These are phyloP conservation scores for Neofusicoccum cordaticola DNA, from an alignment of 2,329 filamentous ascomycete genomes.

Conservation along the genomic window DNA sequence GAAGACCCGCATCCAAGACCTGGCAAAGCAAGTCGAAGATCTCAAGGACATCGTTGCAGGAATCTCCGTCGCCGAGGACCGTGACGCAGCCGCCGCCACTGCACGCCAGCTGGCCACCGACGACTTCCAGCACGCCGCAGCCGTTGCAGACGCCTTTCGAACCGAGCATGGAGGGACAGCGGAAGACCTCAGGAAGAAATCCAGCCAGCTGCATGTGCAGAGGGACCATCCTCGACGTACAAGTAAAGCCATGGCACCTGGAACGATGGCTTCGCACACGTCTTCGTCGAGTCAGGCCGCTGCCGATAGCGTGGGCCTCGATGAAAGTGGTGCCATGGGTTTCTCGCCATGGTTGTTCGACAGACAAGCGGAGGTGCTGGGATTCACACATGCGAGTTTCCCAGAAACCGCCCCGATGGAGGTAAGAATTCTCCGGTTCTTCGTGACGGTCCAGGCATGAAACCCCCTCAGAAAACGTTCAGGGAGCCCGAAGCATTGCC, in stretches of 20 bases:
- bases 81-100: neutral
- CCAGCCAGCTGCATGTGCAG: neutral
- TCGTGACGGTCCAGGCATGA: too few relatives aligned
- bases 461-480: too few relatives aligned
- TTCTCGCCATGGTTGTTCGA: neutral
- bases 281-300: neutral
- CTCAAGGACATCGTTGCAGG: constrained; percentile 5
- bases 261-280: neutral
- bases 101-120: neutral
- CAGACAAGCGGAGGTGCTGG: neutral
- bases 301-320: neutral
- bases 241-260: too few relatives aligned
- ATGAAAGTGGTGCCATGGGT: neutral
- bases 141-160: neutral
- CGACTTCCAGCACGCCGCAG: neutral
- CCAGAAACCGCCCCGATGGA: neutral
- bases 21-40: constrained; percentile 8
- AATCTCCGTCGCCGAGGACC: neutral
- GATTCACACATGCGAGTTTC: neutral
- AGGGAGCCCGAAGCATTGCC: neutral
- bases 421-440: neutral
- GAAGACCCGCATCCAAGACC: constrained; percentile 18
- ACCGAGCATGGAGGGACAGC: neutral
- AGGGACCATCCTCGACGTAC: too few relatives aligned
- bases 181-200: neutral